phyloP scores from a whole-genome alignment of 2,329 filamentous ascomycete species.

The Aspergillus proliferans region DNA sequence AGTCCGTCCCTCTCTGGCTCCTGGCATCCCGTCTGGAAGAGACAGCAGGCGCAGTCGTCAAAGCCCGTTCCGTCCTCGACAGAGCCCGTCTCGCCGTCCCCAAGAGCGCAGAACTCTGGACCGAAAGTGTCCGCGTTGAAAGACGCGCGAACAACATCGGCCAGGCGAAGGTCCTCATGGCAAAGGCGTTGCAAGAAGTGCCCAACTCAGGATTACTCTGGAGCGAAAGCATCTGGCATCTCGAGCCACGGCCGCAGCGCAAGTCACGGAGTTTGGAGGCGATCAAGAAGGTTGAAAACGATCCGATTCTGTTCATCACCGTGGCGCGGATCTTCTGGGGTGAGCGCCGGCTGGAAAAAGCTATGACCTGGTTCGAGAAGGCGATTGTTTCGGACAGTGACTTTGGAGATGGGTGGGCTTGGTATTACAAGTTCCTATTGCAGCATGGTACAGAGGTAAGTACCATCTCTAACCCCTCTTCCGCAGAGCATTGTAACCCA shows the following conservation, averaged over 20 bases:
- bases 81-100: conserved; percentile 81
- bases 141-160: conserved; percentile 73
- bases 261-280: conserved; percentile 88
- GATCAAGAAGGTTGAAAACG: conserved; percentile 94
- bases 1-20: conserved; percentile 82
- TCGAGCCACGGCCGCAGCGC: conserved; percentile 84
- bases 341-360: conserved; percentile 86
- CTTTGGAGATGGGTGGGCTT: conserved; percentile 89
- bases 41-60: conserved; percentile 72
- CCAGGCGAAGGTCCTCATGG: conserved; percentile 89
- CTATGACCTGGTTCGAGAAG: conserved; percentile 95
- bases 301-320: conserved; percentile 80
- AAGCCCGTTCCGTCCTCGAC: conserved; percentile 89
- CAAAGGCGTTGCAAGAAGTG: conserved; percentile 83
- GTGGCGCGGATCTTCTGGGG: conserved; percentile 95
- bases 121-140: conserved; percentile 89
- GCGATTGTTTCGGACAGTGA: conserved; percentile 83
- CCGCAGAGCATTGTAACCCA: no score
- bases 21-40: conserved; percentile 86
- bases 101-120: conserved; percentile 79
- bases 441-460: conserved; percentile 78
- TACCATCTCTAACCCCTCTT: neutral
- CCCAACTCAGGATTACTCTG: conserved; percentile 82
- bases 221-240: conserved; percentile 91
- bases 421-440: conserved; percentile 89